These are phyloP conservation scores for Cryphonectria carpinicola DNA, from an alignment of 2,329 filamentous ascomycete species.

Conservation along the genomic window DNA sequence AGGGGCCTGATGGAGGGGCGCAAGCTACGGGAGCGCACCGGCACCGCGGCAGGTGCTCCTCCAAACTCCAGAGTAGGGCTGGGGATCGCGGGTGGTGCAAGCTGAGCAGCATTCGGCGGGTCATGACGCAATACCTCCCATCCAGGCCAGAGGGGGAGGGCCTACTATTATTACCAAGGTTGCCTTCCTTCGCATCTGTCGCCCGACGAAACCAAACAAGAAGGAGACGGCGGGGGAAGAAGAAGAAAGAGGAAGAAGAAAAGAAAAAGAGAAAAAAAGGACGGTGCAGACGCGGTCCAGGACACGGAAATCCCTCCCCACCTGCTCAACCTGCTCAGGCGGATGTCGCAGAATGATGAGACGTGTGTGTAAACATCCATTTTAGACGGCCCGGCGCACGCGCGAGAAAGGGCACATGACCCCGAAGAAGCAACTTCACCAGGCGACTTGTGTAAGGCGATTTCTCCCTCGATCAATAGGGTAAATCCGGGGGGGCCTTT, in stretches of 20 bases:
- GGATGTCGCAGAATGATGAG: background rate
- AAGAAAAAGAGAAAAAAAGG: no score
- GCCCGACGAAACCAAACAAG: background rate
- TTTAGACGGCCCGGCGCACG: constrained; percentile 1
- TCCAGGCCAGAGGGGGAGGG: background rate
- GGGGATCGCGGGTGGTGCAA: constrained; percentile 26
- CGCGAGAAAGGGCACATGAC: background rate
- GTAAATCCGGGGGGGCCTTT: background rate
- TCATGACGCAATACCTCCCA: background rate
- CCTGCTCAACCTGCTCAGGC: background rate
- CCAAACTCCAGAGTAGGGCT: constrained; percentile 25
- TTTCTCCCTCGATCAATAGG: background rate
- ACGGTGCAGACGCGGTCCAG: background rate
- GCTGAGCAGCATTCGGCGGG: background rate
- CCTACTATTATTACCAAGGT: background rate
- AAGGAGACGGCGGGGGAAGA: no score
- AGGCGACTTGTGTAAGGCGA: background rate
- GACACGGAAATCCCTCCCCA: background rate
- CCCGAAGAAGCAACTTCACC: background rate
- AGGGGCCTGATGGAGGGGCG: constrained; percentile 94
- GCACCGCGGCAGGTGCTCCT: constrained; percentile 41
- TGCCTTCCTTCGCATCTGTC: background rate
- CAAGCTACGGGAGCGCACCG: constrained; percentile 75
- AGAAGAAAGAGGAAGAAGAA: no score
- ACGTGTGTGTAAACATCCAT: constrained; percentile 2